phyloP scores from a whole-genome alignment of 2,329 filamentous ascomycete species.

The Fonsecaea nubica region DNA sequence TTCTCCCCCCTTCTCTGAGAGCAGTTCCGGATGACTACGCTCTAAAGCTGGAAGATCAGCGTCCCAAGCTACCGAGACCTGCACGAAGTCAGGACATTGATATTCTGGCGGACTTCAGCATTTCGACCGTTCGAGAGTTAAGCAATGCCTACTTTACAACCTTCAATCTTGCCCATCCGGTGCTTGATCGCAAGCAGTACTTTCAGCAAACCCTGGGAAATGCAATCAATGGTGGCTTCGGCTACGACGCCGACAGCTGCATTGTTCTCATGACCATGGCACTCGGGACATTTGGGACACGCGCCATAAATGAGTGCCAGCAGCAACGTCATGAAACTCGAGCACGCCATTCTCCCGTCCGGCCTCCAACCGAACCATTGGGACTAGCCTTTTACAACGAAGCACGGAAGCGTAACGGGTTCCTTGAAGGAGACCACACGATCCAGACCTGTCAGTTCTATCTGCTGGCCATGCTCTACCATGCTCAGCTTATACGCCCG shows the following conservation, averaged over 20 bases:
- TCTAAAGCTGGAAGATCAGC: not conserved
- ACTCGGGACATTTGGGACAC: slow-evolving; percentile 57
- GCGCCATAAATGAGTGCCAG: slow-evolving; percentile 57
- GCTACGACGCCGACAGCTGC: slow-evolving; percentile 59
- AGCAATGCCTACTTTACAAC: slow-evolving; percentile 60
- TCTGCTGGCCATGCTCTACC: slow-evolving; percentile 59
- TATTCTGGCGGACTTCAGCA: slow-evolving; percentile 56
- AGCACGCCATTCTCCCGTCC: slow-evolving; percentile 44
- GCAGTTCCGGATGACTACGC: too few species aligned
- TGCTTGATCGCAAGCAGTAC: slow-evolving; percentile 61
- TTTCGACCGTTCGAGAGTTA: slow-evolving; percentile 58
- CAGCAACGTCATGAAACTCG: slow-evolving; percentile 44
- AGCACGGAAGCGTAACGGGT: slow-evolving; percentile 59
- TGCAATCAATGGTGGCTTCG: slow-evolving; percentile 11
- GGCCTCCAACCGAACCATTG: slow-evolving; percentile 43
- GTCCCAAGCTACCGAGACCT: slow-evolving; percentile 7
- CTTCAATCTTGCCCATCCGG: slow-evolving; percentile 59
- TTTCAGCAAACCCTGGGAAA: slow-evolving; percentile 54
- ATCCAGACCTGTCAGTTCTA: slow-evolving; percentile 60
- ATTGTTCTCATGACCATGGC: slow-evolving; percentile 59
- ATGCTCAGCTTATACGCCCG: slow-evolving; percentile 58
- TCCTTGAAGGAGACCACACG: slow-evolving; percentile 58
- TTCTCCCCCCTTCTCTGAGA: too few species aligned
- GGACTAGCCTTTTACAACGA: slow-evolving; percentile 62
- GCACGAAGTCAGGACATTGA: not conserved